Conservation (phyloP, 2,329 filamentous ascomycete species). For the Trichoderma sp. region DNA sequence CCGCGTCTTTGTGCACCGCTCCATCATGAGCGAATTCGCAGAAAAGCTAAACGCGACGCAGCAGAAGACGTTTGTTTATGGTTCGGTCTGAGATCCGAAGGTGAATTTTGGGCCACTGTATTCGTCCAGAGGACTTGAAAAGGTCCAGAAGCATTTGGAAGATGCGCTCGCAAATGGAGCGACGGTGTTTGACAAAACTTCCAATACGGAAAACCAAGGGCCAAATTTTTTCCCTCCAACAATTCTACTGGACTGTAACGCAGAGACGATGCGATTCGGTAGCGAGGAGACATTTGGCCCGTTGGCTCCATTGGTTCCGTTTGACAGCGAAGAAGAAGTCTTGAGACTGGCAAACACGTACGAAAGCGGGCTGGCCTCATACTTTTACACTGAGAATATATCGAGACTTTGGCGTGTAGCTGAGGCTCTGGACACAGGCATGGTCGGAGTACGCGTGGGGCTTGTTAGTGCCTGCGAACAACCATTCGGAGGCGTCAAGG, state of each 20-base stretch:
- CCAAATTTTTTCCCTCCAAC: background rate
- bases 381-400: background rate
- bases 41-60: background rate
- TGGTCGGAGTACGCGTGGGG: slow-evolving; percentile 65
- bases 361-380: background rate
- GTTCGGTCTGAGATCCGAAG: slow-evolving; percentile 43
- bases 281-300: background rate
- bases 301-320: background rate
- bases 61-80: background rate
- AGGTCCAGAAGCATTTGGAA: slow-evolving; percentile 61
- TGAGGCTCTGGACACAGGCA: slow-evolving; percentile 47
- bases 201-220: background rate
- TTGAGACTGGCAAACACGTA: background rate
- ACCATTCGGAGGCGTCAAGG: slow-evolving; percentile 2
- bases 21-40: background rate
- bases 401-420: background rate
- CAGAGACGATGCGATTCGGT: background rate
- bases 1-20: background rate
- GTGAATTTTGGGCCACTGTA: slow-evolving; percentile 63
- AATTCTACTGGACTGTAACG: background rate
- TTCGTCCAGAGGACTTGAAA: slow-evolving; percentile 52
- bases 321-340: background rate
- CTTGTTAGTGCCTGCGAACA: slow-evolving; percentile 24
- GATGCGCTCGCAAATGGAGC: slow-evolving; percentile 62
- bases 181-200: background rate